Evolutionary conservation across 2,329 filamentous ascomycete species (phyloP).

Genomic region (Penicillium sp.): DNA sequence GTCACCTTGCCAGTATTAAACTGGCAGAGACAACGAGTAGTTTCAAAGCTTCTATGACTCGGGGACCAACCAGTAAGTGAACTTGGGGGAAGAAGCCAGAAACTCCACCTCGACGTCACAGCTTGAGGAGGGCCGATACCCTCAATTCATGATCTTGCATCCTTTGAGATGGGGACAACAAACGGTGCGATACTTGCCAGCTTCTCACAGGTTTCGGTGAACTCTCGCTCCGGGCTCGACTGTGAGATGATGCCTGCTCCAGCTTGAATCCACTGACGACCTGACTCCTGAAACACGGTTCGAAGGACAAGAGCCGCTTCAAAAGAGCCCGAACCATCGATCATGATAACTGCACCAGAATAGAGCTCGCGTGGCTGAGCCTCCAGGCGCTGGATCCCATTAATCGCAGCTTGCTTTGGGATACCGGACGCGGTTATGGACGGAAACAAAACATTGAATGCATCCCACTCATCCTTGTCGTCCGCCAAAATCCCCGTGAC

Average conservation of each 20-base stretch:
- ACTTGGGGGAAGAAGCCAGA: too few relatives aligned
- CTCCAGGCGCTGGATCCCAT: slow-evolving; percentile 16
- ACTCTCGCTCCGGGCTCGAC: slow-evolving; percentile 14
- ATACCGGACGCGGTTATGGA: slow-evolving; percentile 19
- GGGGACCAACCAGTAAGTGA: too few relatives aligned
- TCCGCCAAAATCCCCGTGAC: slow-evolving; percentile 9
- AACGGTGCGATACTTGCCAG: slow-evolving; percentile 17
- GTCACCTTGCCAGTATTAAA: too few relatives aligned
- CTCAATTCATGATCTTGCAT: too few relatives aligned
- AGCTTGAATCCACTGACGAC: slow-evolving; percentile 16
- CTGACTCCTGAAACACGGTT: slow-evolving; percentile 14
- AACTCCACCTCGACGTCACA: too few relatives aligned
- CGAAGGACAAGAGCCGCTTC: slow-evolving; percentile 20
- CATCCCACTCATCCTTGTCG: slow-evolving; percentile 15
- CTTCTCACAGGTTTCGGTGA: slow-evolving; percentile 19
- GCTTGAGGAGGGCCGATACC: too few relatives aligned
- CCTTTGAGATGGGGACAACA: not conserved
- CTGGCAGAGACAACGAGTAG: too few relatives aligned
- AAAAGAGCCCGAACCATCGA: slow-evolving; percentile 3
- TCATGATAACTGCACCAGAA: slow-evolving; percentile 17
- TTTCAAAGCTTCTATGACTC: too few relatives aligned
- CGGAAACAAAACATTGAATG: slow-evolving; percentile 11
- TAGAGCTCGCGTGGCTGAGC: slow-evolving; percentile 15
- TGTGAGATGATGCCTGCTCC: slow-evolving; percentile 16
- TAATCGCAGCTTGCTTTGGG: slow-evolving; percentile 7